These are phyloP conservation scores for Arabis hirsuta DNA, from an alignment of 345 rosid genomes.

Conservation along the genomic window DNA sequence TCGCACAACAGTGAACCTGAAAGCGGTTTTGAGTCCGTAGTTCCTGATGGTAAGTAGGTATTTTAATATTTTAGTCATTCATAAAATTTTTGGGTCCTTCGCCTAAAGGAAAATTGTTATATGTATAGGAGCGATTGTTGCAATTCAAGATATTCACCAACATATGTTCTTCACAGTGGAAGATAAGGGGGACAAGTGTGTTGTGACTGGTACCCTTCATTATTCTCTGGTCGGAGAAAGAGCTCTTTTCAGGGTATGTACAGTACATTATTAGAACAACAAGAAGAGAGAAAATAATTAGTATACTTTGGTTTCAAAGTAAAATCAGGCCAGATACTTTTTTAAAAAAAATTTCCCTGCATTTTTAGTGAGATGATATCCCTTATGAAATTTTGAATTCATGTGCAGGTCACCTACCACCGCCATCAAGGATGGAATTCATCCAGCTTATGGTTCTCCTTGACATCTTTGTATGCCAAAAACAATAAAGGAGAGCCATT, in stretches of 20 bases:
- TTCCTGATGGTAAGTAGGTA: constrained; percentile 74
- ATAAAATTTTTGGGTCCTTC: constrained; percentile 35
- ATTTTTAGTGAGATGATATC: constrained; percentile 20
- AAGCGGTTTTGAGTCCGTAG: constrained; percentile 53
- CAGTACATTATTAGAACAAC: constrained; percentile 10
- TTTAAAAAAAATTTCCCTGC: constrained; percentile 1
- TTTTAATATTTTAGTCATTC: constrained; percentile 24
- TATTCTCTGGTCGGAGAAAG: constrained; percentile 85
- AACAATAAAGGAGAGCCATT: constrained; percentile 69
- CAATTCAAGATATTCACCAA: constrained; percentile 85
- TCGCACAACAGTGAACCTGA: constrained; percentile 47
- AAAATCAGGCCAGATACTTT: constrained; percentile 21
- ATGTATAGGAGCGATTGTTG: constrained; percentile 79
- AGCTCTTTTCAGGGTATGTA: constrained; percentile 83
- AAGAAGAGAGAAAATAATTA: constrained; percentile 16
- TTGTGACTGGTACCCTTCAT: constrained; percentile 69
- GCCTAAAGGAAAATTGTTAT: constrained; percentile 27
- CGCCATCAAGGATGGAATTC: constrained; percentile 68
- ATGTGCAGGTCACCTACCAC: constrained; percentile 75
- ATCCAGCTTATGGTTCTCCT: constrained; percentile 78
- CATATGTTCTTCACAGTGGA: constrained; percentile 82
- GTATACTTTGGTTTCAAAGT: constrained; percentile 6
- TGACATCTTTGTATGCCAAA: constrained; percentile 80
- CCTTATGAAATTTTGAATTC: constrained; percentile 18
- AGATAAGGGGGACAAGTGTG: constrained; percentile 59